Percentiles rank a stretch among this genome's conserved stretches.
Conservation (phyloP, 139 green algal species). For the Choricystis sp. region DNA sequence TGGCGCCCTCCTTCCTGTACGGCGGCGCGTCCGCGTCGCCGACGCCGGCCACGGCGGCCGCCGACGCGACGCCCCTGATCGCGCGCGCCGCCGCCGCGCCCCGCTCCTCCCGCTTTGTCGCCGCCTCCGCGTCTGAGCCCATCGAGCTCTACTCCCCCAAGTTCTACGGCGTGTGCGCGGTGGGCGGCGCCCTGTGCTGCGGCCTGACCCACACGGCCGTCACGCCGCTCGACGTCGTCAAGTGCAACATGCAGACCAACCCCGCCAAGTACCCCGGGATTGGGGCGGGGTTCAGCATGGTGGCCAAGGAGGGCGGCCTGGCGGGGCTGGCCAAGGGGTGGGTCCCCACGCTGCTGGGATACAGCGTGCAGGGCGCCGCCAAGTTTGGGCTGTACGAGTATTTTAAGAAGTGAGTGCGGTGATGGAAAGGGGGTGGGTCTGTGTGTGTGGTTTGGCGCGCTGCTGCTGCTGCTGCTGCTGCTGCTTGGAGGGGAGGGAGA, state of each 20-base stretch:
- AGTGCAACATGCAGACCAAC: conserved; percentile 70
- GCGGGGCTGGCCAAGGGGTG: conserved; percentile 59
- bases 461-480: too few relatives aligned
- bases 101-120: conserved; percentile 15
- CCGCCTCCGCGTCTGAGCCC: conserved; percentile 19
- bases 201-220: conserved; percentile 45
- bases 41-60: too few relatives aligned
- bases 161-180: conserved; percentile 61
- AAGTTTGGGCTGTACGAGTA: conserved; percentile 90
- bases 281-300: conserved; percentile 39
- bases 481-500: too few relatives aligned
- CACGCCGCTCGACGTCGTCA: conserved; percentile 85
- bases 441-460: too few relatives aligned
- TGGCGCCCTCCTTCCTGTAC: background rate
- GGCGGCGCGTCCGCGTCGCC: background rate
- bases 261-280: conserved; percentile 24
- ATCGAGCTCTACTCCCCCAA: conserved; percentile 43
- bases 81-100: too few relatives aligned
- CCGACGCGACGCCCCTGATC: background rate
- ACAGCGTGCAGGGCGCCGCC: conserved; percentile 67
- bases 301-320: conserved; percentile 43
- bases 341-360: conserved; percentile 68
- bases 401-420: conserved; percentile 67
- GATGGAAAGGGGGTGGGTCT: too few relatives aligned
- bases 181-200: conserved; percentile 48